A percentile compares a stretch with the other conserved stretches of the same genome.
These are phyloP conservation scores for Rhodotorula mucilaginosa DNA, from an alignment of 1,284 basidiomycete genomes.

Conservation along the genomic window DNA sequence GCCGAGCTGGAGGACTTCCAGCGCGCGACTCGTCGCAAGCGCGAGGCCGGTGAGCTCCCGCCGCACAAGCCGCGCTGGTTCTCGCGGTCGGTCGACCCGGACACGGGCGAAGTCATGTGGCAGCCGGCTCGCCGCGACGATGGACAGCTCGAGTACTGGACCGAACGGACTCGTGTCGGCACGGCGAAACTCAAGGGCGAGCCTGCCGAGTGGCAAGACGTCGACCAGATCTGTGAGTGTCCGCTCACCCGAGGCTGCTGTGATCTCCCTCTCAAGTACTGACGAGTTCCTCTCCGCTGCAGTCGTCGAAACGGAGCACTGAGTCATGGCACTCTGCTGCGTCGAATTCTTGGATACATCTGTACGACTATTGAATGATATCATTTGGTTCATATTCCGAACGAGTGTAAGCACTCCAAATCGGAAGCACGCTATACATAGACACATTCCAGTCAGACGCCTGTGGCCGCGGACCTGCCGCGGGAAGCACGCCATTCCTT, in stretches of 20 bases:
- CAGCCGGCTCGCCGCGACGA: slow-evolving; percentile 60
- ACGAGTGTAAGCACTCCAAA: no score
- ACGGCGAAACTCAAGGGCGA: slow-evolving; percentile 48
- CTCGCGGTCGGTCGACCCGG: slow-evolving; percentile 64
- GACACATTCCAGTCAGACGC: not conserved
- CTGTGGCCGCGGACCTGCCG: not conserved
- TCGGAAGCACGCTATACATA: not conserved
- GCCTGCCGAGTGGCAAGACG: slow-evolving; percentile 60
- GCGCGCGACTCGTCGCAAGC: slow-evolving; percentile 67
- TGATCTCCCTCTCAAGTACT: not conserved
- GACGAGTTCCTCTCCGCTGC: not conserved
- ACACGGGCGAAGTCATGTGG: slow-evolving; percentile 86
- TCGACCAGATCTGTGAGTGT: slow-evolving; percentile 70
- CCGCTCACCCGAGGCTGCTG: no score
- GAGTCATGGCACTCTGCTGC: not conserved
- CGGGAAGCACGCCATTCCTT: slow-evolving; percentile 23
- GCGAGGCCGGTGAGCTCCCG: slow-evolving; percentile 72
- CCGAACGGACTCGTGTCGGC: slow-evolving; percentile 69
- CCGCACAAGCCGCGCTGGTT: slow-evolving; percentile 69
- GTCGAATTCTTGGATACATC: not conserved
- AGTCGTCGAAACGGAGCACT: slow-evolving; percentile 33
- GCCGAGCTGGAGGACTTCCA: slow-evolving; percentile 82
- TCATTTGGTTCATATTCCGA: no score
- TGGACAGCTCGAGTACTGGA: slow-evolving; percentile 74
- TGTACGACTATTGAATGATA: not conserved